phyloP scores from a whole-genome alignment of 257 asterid species.

The Knoxia roxburghii region DNA sequence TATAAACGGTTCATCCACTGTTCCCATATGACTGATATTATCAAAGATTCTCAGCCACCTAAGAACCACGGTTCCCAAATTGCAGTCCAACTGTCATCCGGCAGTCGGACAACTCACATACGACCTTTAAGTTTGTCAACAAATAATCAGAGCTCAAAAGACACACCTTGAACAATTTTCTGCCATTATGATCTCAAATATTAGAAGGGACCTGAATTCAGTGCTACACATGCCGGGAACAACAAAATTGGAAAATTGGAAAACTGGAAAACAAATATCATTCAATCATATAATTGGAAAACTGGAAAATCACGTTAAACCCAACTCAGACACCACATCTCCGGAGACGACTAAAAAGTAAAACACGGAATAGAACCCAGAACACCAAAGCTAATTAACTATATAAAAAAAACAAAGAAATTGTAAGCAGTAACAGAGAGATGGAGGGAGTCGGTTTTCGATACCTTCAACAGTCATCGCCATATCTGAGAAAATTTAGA shows the following conservation, averaged over 20 bases:
- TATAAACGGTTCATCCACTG: neutral
- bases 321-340: too few species aligned
- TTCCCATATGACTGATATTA: neutral
- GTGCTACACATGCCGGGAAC: too few species aligned
- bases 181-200: neutral
- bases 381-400: neutral
- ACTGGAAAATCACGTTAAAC: neutral
- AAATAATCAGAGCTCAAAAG: neutral
- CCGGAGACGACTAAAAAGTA: neutral
- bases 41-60: neutral
- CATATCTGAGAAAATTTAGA: constrained; percentile 30
- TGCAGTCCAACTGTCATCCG: neutral
- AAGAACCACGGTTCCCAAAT: neutral
- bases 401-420: neutral
- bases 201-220: neutral
- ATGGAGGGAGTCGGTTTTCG: constrained; percentile 10
- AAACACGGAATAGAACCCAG: neutral
- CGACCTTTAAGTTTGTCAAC: neutral
- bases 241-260: neutral
- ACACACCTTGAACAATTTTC: neutral
- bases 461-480: constrained; percentile 87
- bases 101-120: neutral
- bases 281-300: too few species aligned
- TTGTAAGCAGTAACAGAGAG: neutral
- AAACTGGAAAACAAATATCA: too few species aligned